A percentile compares a stretch with the other conserved stretches of the same genome.
Conservation (phyloP, 768 basidiomycete genomes). For the Termitomyces sp. region DNA sequence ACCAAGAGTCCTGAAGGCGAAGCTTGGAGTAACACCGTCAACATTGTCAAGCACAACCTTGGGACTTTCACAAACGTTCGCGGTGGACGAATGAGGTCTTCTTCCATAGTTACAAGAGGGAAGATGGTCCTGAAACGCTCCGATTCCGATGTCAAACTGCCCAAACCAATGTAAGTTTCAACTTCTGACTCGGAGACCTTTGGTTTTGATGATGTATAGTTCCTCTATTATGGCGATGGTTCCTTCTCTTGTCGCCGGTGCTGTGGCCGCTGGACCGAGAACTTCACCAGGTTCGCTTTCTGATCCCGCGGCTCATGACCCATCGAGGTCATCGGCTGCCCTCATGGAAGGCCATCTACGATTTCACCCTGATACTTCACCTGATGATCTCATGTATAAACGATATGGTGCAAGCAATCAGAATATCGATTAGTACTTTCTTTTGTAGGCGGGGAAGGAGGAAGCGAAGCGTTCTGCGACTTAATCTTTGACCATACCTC, state of each 20-base stretch:
- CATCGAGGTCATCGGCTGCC: conserved; percentile 77
- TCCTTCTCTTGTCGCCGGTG: conserved; percentile 39
- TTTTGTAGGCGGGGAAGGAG: neutral
- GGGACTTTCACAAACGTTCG: conserved; percentile 77
- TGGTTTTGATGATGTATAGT: conserved; percentile 14
- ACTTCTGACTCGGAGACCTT: neutral
- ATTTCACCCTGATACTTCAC: conserved; percentile 81
- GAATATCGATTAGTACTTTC: neutral
- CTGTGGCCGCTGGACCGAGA: conserved; percentile 66
- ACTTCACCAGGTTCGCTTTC: conserved; percentile 59
- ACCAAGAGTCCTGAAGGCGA: conserved; percentile 54
- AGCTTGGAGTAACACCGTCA: conserved; percentile 77
- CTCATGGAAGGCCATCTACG: conserved; percentile 85
- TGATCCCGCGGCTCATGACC: conserved; percentile 73
- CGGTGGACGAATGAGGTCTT: conserved; percentile 84
- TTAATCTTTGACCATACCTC: neutral
- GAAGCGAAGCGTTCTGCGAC: too few species aligned
- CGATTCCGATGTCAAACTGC: conserved; percentile 44
- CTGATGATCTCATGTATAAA: conserved; percentile 52
- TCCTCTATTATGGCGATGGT: conserved; percentile 48
- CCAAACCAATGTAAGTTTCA: conserved; percentile 41
- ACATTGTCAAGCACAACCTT: conserved; percentile 83
- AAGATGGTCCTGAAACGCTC: conserved; percentile 48
- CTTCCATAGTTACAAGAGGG: conserved; percentile 82
- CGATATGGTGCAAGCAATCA: conserved; percentile 24